Base-by-base conservation (phyloP, 208 protist species). In the Leptomonas pyrrhocoris region DNA sequence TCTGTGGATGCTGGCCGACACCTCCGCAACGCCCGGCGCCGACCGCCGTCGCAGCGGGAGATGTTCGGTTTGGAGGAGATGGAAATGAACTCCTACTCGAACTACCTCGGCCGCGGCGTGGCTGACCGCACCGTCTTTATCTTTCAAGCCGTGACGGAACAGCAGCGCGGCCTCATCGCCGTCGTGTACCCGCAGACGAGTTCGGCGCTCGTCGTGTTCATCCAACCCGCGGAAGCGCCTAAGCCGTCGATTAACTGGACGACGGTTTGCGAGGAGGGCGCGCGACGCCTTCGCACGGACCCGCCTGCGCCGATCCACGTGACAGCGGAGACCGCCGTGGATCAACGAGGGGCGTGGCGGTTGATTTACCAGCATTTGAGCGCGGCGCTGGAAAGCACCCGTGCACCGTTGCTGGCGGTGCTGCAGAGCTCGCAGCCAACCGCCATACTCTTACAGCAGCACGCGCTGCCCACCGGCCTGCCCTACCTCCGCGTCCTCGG, bases 401-500 rank as follows among this genome's bases (percentile, higher is more conserved):
- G 60, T 34, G 51, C 80, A 1, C 92, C 92, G 3, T 58, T 94
- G 1, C 61, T 96, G 56, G 85, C 79, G 18, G 92, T 94, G 25
- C 70, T 96, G 51, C 80, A 96, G 56, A 96, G 92, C 68, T 74
- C 59, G 16, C 30, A 82, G 50, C 54, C 80, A 5, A 94, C 89
- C 12, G 25, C 21, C 31, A 62, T 93, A 23, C 80, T 96, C 21
- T 48, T 96, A 23, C 77, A 88, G 61, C 89, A 94, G 61, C 88
- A 82, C 38, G 56, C 62, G 45, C 56, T 95, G 28, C 92, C 88
- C 13, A 38, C 66, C 0, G 34, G 36, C 1, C 61, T 95, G 57
- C 84, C 92, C 1, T 94, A 92, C 77, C 74, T 97, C 0, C 84
- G 92, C 48, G 70, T 89, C 0, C 79, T 95, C 13, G 93, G 93